Conservation (phyloP, 2,329 filamentous ascomycete genomes). For the Aciculosporium take region DNA sequence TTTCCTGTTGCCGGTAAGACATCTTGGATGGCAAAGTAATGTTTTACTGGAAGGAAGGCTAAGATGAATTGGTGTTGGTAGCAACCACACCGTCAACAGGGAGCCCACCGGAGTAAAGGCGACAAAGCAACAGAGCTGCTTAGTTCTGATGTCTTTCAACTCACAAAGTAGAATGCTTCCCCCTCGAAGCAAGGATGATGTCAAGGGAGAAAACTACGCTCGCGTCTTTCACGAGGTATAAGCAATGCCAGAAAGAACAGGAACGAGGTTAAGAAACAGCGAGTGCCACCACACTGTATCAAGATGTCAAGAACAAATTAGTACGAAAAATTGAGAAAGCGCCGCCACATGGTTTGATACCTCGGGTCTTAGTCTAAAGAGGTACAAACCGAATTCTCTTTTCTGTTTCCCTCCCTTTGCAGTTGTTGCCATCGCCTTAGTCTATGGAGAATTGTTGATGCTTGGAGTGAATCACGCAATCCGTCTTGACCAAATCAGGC, state of each 20-base stretch:
- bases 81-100: not conserved
- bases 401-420: conserved; percentile 7
- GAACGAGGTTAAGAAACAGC: not conserved
- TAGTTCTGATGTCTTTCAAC: not conserved
- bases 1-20: conserved; percentile 24
- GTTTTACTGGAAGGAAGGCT: not conserved
- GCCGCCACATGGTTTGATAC: not conserved
- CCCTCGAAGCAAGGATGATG: not conserved
- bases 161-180: not conserved
- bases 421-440: conserved; percentile 1
- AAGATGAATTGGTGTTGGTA: not conserved
- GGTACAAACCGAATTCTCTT: not conserved
- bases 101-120: not conserved
- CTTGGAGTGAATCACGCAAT: conserved; percentile 26
- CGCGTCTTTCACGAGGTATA: not conserved
- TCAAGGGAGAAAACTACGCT: not conserved
- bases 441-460: conserved; percentile 21
- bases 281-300: too few relatives aligned
- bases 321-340: not conserved
- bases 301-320: too few relatives aligned
- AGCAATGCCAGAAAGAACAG: not conserved
- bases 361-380: not conserved
- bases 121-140: not conserved
- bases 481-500: conserved; percentile 17
- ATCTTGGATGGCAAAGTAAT: conserved; percentile 10